Evolutionary conservation across 1,284 basidiomycete species (phyloP).

Genomic region (Athelia psychrophila): DNA sequence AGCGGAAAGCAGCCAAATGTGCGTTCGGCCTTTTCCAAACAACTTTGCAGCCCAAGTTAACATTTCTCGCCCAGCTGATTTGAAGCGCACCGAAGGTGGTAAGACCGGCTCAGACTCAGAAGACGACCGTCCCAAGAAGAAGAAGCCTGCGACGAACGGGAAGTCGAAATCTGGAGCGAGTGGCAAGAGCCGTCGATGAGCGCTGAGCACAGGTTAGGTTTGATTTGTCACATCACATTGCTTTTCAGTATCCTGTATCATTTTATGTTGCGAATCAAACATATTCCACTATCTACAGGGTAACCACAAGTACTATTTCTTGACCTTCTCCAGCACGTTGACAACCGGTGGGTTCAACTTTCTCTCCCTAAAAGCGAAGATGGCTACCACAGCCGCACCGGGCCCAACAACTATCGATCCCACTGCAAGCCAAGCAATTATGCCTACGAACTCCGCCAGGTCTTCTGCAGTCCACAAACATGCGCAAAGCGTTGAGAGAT

Average conservation of each 20-base stretch:
- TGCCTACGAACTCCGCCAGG: background rate
- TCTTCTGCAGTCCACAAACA: background rate
- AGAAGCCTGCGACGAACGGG: slow-evolving; percentile 42
- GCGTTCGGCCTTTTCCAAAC: slow-evolving; percentile 18
- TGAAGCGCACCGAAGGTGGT: background rate
- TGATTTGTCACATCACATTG: slow-evolving; percentile 5
- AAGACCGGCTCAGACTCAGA: slow-evolving; percentile 67
- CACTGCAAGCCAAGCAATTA: background rate
- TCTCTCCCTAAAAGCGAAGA: background rate
- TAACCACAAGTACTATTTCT: background rate
- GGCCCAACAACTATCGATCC: background rate
- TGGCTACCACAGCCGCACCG: background rate
- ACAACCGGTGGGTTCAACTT: background rate
- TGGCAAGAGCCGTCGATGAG: slow-evolving; percentile 1
- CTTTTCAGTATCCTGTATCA: slow-evolving; percentile 1
- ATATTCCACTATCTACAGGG: background rate
- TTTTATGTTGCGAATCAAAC: background rate
- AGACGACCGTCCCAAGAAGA: slow-evolving; percentile 66
- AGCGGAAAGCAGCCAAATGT: slow-evolving; percentile 88
- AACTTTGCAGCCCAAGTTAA: background rate
- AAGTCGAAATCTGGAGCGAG: slow-evolving; percentile 36
- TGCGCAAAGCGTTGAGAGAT: background rate
- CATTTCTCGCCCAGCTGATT: background rate
- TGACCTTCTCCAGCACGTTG: background rate
- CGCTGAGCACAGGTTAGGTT: background rate